Evolutionary conservation across 2,329 filamentous ascomycete genomes (phyloP), one percentile per base, ranked within the genome.

Genomic region (Arthrinium phaeospermum): DNA sequence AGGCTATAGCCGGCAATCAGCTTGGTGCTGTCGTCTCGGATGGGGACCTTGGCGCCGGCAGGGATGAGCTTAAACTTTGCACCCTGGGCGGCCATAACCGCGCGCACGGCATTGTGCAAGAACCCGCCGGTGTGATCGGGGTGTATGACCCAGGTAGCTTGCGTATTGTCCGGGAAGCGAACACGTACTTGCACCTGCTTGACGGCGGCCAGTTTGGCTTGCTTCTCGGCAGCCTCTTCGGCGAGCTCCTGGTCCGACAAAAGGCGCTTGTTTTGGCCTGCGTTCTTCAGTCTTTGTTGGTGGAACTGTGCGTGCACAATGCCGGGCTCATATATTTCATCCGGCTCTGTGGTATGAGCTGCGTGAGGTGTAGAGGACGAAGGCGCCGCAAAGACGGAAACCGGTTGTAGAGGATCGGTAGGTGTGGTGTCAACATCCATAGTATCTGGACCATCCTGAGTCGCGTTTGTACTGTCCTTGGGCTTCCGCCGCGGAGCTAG

Each of bases 161-260:
- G 91, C 72, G 91, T 93, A 76, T 95, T 93, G 80, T 98, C 95
- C 0, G 96, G 96, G 77, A 98, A 95, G 37, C 95, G 92, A 68
- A 98, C 89, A 75, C 93, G 94, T 75, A 98, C 87, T 41, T 90
- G 88, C 45, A 97, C 89, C 45, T 90, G 89, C 69, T 89, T 90
- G 73, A 95, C 87, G 6, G 89, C 87, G 6, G 91, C 88, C 1
- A 95, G 84, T 74, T 87, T 91, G 44, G 91, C 90, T 67, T 89
- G 88, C 70, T 92, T 90, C 30, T 89, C 91, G 6, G 89, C 86
- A 46, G 91, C 91, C 75, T 91, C 90, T 34, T 91, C 91, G 47
- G 91, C 92, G 14, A 97, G 85, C 80, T 98, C 96, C 46, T 90
- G 90, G 82, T 98, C 95, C 0, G 94, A 97, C 7, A 90, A 90